Evolutionary conservation across 2,329 filamentous ascomycete genomes (phyloP).

Genomic region (Coniochaeta sp.): DNA sequence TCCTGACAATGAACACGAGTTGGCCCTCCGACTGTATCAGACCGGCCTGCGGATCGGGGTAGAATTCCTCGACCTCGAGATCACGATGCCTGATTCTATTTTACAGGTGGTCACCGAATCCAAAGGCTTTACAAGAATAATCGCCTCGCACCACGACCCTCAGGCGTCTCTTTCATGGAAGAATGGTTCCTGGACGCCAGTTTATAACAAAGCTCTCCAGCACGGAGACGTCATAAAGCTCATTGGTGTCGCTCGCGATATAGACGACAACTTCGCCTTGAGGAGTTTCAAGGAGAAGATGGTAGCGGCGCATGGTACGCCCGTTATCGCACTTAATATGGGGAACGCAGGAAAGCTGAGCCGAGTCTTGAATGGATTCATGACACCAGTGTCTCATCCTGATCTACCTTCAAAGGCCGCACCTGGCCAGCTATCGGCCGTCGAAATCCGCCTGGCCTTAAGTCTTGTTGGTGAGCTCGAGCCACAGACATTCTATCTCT

Average conservation of each 20-base stretch:
- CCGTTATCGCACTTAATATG: conserved; percentile 95
- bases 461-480: conserved; percentile 73
- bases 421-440: conserved; percentile 84
- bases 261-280: conserved; percentile 84
- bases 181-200: conserved; percentile 85
- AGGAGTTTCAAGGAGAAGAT: conserved; percentile 75
- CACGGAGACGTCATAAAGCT: conserved; percentile 94
- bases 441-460: conserved; percentile 75
- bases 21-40: conserved; percentile 67
- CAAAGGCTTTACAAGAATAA: conserved; percentile 72
- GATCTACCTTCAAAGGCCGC: conserved; percentile 87
- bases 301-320: conserved; percentile 64
- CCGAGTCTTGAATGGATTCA: conserved; percentile 81
- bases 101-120: conserved; percentile 59
- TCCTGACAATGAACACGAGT: conserved; percentile 66
- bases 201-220: conserved; percentile 84
- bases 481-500: conserved; percentile 73
- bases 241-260: conserved; percentile 66
- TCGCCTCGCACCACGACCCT: conserved; percentile 93
- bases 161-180: conserved; percentile 73
- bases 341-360: conserved; percentile 80
- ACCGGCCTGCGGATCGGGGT: conserved; percentile 75
- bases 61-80: conserved; percentile 90
- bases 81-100: conserved; percentile 73
- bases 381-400: conserved; percentile 91